Conservation (phyloP, 2,329 filamentous ascomycete species). For the Fusarium zealandicum region DNA sequence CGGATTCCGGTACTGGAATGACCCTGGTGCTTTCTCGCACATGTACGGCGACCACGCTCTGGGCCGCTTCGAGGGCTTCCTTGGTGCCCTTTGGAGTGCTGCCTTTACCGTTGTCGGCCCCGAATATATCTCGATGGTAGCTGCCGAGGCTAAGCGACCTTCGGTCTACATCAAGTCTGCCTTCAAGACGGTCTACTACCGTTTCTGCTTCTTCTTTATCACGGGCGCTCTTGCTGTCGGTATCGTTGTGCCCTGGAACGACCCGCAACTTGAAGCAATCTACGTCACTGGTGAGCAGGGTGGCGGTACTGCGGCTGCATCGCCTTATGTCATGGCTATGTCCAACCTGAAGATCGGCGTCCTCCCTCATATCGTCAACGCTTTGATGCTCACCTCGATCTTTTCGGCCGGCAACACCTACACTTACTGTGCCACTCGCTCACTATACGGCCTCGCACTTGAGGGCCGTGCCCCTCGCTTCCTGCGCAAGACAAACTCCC, state of each 20-base stretch:
- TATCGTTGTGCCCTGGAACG: slow-evolving; percentile 71
- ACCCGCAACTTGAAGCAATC: slow-evolving; percentile 62
- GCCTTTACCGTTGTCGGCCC: slow-evolving; percentile 70
- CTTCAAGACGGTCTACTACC: slow-evolving; percentile 77
- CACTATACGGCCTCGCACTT: slow-evolving; percentile 58
- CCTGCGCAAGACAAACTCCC: slow-evolving; percentile 64
- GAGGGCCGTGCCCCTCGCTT: slow-evolving; percentile 59
- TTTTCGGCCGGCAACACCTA: slow-evolving; percentile 60
- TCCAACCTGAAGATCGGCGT: slow-evolving; percentile 59
- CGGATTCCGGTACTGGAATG: slow-evolving; percentile 73
- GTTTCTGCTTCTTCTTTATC: slow-evolving; percentile 75
- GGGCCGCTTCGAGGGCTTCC: slow-evolving; percentile 74
- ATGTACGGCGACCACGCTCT: slow-evolving; percentile 63
- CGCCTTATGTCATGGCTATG: slow-evolving; percentile 71
- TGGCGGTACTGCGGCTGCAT: slow-evolving; percentile 59
- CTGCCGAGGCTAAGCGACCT: slow-evolving; percentile 72
- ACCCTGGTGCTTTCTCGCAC: slow-evolving; percentile 54
- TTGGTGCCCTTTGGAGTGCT: slow-evolving; percentile 70
- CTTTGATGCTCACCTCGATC: slow-evolving; percentile 54
- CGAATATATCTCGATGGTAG: slow-evolving; percentile 73
- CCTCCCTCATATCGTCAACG: slow-evolving; percentile 66
- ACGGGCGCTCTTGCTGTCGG: slow-evolving; percentile 71
- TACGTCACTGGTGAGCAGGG: slow-evolving; percentile 47
- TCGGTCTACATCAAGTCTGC: slow-evolving; percentile 70
- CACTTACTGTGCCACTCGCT: slow-evolving; percentile 59